Evolutionary conservation across 352 stramenopile genomes (phyloP), one percentile per base, ranked within the genome.

Genomic region (Globisporangium sylvaticum): DNA sequence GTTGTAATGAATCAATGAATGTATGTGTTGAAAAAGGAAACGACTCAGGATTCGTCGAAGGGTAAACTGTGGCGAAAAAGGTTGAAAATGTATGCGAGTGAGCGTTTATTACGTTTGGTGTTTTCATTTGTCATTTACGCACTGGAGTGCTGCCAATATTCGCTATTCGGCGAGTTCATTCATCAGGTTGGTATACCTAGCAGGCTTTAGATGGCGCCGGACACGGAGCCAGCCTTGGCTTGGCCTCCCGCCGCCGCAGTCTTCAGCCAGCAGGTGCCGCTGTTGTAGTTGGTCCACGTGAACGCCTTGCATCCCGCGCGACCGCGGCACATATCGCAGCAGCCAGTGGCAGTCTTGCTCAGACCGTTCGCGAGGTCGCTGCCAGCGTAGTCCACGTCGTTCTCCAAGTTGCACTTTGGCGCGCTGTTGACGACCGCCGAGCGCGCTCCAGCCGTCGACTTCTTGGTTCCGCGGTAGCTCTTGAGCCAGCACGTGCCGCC

Each of bases 401-500:
- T 44, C 34, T 64, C 48, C 22, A 68, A 25, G 59, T 62, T 48
- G 20, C 27, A 58, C 27, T 58, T 39, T 58, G 53, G 15, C 5
- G 53, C 53, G 25, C 53, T 58, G 53, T 39, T 58, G 53, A 39
- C 15, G 8, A 37, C 25, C 12, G 52, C 52, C 25, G 52, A 57
- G 24, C 52, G 52, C 24, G 24, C 52, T 31, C 52, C 52, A 3
- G 52, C 0, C 20, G 52, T 20, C 52, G 29, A 29, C 14, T 57
- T 57, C 25, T 57, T 57, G 52, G 25, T 20, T 27, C 52, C 52
- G 25, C 20, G 55, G 31, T 48, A 48, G 31, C 29, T 74, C 70
- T 90, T 90, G 27, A 90, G 75, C 69, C 69, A 88, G 69, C 83
- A 91, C 8, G 78, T 87, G 25, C 81, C 81, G 12, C 76, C 72